phyloP scores from a whole-genome alignment of 1,284 basidiomycete species.

The Heliocybe sulcata region DNA sequence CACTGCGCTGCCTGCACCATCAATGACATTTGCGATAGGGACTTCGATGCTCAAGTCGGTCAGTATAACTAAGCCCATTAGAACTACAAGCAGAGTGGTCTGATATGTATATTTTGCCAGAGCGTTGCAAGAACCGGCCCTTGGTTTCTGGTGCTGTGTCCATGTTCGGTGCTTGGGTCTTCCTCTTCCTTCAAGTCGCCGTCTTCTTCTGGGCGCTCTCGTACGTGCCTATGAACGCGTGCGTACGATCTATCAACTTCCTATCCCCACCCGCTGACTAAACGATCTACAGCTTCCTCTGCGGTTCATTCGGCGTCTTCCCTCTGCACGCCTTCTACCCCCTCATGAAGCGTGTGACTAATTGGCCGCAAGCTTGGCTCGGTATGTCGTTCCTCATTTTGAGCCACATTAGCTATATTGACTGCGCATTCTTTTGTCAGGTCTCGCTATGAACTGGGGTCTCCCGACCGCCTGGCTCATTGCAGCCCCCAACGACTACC shows the following conservation, averaged over 20 bases:
- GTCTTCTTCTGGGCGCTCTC: neutral
- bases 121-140: conserved; percentile 38
- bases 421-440: no score
- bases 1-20: conserved; percentile 35
- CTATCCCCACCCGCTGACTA: neutral
- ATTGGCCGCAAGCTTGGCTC: conserved; percentile 80
- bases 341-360: conserved; percentile 45
- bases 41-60: conserved; percentile 47
- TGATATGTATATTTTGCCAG: conserved; percentile 20
- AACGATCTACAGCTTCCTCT: neutral
- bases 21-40: conserved; percentile 46
- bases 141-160: conserved; percentile 41
- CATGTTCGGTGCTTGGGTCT: conserved; percentile 29
- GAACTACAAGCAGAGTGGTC: neutral
- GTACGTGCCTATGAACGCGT: neutral
- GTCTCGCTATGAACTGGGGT: neutral
- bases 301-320: conserved; percentile 22
- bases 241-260: neutral
- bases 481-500: neutral
- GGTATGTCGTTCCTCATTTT: conserved; percentile 21
- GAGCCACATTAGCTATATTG: neutral
- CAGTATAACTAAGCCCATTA: conserved; percentile 9
- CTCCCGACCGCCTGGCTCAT: neutral
- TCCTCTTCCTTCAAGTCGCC: conserved; percentile 26
- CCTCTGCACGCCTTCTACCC: conserved; percentile 31